Evolutionary conservation across 495 filamentous ascomycete genomes (phyloP), one percentile per base, ranked within the genome.

Genomic region (Podospora pseudoanserina): DNA sequence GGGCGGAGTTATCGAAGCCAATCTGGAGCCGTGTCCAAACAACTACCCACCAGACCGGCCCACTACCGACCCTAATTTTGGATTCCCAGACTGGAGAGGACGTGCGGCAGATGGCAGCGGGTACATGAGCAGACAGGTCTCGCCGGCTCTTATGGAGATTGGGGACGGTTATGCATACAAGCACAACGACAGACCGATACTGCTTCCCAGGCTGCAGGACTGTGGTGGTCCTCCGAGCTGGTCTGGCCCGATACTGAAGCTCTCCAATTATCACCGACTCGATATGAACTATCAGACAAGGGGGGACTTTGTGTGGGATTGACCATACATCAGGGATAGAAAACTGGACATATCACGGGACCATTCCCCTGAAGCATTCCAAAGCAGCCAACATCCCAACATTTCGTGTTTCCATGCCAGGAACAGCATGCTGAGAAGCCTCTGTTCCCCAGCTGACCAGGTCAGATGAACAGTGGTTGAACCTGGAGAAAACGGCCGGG

Each of bases 1-100:
- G 13, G 80, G 78, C 0, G 75, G 70, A 1, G 72, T 84, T 1
- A 67, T 79, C 6, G 81, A 84, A 68, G 75, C 71, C 2, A 71
- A 34, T 19, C 67, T 79, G 13, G 69, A 77, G 60, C 66, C 70
- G 3, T 69, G 64, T 23, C 66, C 66, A 0, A 66, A 73, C 53
- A 63, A 49, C 3, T 70, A 66, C 28, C 62, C 68, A 3, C 59
- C 68, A 16, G 59, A 63, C 6, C 28, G 34, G 1, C 54, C 26
- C 7, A 54, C 63, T 13, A 62, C 66, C 2, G 74, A 77, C 60
- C 74, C 73, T 11, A 74, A 75, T 28, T 76, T 77, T 62, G 72
- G 69, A 7, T 71, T 75, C 28, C 4, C 49, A 5, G 65, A 73
- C 67, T 72, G 64, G 72, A 23, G 59, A 30, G 62, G 53, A 1